Conservation (phyloP, 768 basidiomycete species). For the Sutorius australiensis region DNA sequence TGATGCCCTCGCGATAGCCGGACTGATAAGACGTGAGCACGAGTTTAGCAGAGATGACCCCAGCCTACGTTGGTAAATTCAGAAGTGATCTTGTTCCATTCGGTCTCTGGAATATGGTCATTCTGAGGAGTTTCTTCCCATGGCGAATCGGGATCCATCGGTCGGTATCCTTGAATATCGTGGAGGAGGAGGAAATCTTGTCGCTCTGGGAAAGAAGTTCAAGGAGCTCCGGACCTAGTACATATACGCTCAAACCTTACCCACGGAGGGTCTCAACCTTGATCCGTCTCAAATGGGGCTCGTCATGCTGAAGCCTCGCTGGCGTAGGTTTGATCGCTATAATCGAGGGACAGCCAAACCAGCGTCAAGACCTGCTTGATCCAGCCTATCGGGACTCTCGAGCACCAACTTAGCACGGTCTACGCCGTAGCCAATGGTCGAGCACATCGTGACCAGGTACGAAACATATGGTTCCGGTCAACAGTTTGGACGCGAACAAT, state of each 20-base stretch:
- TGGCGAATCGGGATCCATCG: conserved; percentile 43
- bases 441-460: conserved; percentile 19
- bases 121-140: conserved; percentile 52
- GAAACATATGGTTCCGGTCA: conserved; percentile 10
- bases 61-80: conserved; percentile 66
- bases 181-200: neutral
- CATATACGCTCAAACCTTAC: neutral
- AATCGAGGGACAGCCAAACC: neutral
- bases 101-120: conserved; percentile 40
- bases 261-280: neutral
- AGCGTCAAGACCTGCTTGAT: neutral
- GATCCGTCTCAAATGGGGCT: neutral
- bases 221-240: neutral
- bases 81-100: conserved; percentile 66
- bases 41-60: neutral
- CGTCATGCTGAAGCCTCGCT: neutral
- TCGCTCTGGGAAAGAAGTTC: neutral
- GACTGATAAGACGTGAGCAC: conserved; percentile 43
- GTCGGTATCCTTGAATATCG: neutral
- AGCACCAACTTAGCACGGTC: neutral
- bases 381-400: neutral
- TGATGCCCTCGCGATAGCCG: conserved; percentile 96
- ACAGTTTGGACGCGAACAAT: conserved; percentile 16
- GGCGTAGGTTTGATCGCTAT: neutral
- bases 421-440: conserved; percentile 7